Base-by-base conservation (phyloP, 495 filamentous ascomycete genomes). In the Podospora fimiseda region DNA sequence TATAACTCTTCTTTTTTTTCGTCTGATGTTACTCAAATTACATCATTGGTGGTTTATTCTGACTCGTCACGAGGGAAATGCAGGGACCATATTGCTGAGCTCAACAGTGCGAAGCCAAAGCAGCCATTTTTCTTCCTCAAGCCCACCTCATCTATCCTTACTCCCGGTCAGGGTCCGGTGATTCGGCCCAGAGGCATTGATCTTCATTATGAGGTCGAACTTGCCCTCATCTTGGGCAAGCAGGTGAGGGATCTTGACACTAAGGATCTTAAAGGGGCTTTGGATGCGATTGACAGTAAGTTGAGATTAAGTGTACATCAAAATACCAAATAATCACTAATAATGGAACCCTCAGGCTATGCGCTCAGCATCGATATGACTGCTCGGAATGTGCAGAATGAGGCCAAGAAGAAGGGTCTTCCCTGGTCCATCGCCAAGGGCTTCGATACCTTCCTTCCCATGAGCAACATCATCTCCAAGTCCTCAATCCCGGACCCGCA, bases 71-170 rank as follows among this genome's bases (percentile, higher is more conserved):
- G n/a, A n/a, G n/a, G n/a, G n/a, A 38, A 50, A 55, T 48, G 50
- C 68, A 94, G 89, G 68, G 92, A 96, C 74, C 93, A 99, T 72
- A 86, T 96, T 62, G 78, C 84, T 60, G 93, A 99, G 77, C 80
- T 99, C 60, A 89, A 89, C 74, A 95, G 84, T 69, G 74, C 78
- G 51, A 77, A 80, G 41, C 90, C 93, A 50, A 89, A 88, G 68
- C 87, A 94, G 65, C 93, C 94, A 5, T 96, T 99, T 73, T 99
- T 95, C 84, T 99, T 99, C 81, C 80, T 96, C 55, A 99, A 99
- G 78, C 94, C 93, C 5, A 65, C 89, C 0, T 83, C 84, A 49
- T 84, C 89, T 15, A 84, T 99, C 56, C 80, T 96, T 1, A 76
- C 84, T 14, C 90, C 91, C 2, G 75, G 76, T 37, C 75, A 77